A percentile compares a stretch with the other conserved stretches of the same genome.
These are phyloP conservation scores for Schoenoplectus tabernaemontani DNA, from an alignment of 202 grass and related monocot genomes.

Conservation along the genomic window DNA sequence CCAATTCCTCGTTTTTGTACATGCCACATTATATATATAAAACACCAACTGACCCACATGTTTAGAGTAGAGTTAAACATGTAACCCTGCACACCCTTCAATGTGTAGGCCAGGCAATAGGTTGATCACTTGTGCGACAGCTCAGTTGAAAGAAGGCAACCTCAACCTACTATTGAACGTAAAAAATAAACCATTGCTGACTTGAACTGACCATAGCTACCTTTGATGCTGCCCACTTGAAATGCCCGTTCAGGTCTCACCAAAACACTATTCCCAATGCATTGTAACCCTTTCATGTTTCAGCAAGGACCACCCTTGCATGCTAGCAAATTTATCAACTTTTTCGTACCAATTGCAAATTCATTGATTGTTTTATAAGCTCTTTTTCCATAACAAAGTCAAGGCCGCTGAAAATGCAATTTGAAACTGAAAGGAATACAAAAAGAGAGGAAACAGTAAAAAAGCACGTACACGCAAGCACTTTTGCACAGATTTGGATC, in stretches of 20 bases:
- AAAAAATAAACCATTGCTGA: not conserved
- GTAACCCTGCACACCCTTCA: not conserved
- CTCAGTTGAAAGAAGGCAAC: not conserved
- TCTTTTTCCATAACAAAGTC: not conserved
- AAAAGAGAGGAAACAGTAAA: not conserved
- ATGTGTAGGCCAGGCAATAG: not conserved
- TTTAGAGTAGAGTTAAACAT: not conserved
- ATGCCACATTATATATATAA: not conserved
- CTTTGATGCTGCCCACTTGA: not conserved
- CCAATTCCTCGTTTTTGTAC: not conserved
- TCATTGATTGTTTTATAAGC: not conserved
- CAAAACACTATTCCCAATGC: not conserved
- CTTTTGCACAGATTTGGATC: conserved; percentile 90
- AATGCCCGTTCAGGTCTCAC: not conserved
- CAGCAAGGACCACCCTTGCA: not conserved
- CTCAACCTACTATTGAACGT: not conserved
- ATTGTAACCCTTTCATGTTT: not conserved
- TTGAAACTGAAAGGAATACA: not conserved
- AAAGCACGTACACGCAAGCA: conserved; percentile 64
- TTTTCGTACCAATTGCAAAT: not conserved
- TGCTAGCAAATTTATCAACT: not conserved
- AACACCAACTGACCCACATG: not conserved
- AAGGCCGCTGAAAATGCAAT: not conserved
- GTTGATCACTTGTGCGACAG: not conserved
- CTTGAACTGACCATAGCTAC: not conserved